Evolutionary conservation across 441 rosid species (phyloP), one percentile per base, ranked within the genome.

Genomic region (Syzygium malaccense): DNA sequence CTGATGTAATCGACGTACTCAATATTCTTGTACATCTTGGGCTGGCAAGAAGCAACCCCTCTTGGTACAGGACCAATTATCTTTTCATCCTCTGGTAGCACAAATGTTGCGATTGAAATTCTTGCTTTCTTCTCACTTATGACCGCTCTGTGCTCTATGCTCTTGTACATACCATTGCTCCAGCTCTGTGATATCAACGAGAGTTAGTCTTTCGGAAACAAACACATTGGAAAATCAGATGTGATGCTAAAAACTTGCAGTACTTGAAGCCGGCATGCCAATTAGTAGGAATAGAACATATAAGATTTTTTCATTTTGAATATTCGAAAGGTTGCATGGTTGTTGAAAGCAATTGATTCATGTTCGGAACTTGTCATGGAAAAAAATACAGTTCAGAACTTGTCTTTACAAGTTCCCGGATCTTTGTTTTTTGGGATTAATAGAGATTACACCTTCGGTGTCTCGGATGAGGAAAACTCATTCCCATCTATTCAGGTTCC

Each of bases 61-160:
- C 37, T 84, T 30, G 57, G 57, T 11, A 88, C 48, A 6, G 90
- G 92, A 66, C 91, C 68, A 3, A 91, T 49, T 53, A 64, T 86
- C 20, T 33, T 58, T 37, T 88, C 86, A 48, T 84, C 89, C 6
- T 41, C 85, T 7, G 90, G 91, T 28, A 86, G 2, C 15, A 86
- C 85, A 79, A 86, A 89, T 57, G 92, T 68, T 30, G 92, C 89
- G 14, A 88, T 62, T 7, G 89, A 88, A 60, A 41, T 86, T 86
- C 91, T 89, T 41, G 88, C 83, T 60, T 49, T 86, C 45, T 53
- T 28, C 56, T 55, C 87, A 56, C 86, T 91, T 14, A 87, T 86
- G 25, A 91, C 25, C 18, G 90, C 89, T 86, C 90, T 88, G 84
- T 88, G 91, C 57, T 91, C 91, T 60, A 85, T 55, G 89, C 92